Percentiles rank a stretch among this genome's conserved stretches.
Conservation (phyloP, 768 basidiomycete species). For the Mycena venus region DNA sequence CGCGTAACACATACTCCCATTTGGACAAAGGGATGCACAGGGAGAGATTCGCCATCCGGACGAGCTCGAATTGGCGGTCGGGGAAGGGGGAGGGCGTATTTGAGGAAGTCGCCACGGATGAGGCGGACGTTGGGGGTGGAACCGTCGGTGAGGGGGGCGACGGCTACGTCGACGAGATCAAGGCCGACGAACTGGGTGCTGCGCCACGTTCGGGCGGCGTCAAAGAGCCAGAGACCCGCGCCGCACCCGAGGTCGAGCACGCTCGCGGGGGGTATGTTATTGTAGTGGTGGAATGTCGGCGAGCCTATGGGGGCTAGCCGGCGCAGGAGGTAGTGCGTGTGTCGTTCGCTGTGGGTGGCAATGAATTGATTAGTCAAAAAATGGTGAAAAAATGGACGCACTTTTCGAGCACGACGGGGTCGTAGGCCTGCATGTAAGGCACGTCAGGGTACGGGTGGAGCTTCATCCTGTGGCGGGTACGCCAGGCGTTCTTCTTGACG, state of each 20-base stretch:
- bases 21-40: conserved; percentile 70
- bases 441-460: conserved; percentile 69
- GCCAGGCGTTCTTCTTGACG: conserved; percentile 53
- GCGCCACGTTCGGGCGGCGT: conserved; percentile 76
- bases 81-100: conserved; percentile 72
- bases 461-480: conserved; percentile 59
- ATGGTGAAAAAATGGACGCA: conserved; percentile 48
- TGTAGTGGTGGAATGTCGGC: conserved; percentile 72
- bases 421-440: conserved; percentile 79
- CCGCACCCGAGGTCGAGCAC: conserved; percentile 87
- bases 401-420: conserved; percentile 70
- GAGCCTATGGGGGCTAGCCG: conserved; percentile 66
- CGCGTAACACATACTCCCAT: conserved; percentile 72
- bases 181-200: conserved; percentile 71
- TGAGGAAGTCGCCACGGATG: conserved; percentile 74
- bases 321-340: conserved; percentile 65
- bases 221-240: conserved; percentile 73
- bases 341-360: conserved; percentile 65
- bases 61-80: conserved; percentile 74
- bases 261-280: conserved; percentile 60
- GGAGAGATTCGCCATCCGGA: conserved; percentile 79
- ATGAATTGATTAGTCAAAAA: neutral
- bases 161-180: conserved; percentile 68
- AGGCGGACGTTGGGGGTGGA: conserved; percentile 55
- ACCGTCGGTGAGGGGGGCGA: conserved; percentile 48